Base-by-base conservation (phyloP, 2,329 filamentous ascomycete genomes). In the Cladophialophora chaetospira region DNA sequence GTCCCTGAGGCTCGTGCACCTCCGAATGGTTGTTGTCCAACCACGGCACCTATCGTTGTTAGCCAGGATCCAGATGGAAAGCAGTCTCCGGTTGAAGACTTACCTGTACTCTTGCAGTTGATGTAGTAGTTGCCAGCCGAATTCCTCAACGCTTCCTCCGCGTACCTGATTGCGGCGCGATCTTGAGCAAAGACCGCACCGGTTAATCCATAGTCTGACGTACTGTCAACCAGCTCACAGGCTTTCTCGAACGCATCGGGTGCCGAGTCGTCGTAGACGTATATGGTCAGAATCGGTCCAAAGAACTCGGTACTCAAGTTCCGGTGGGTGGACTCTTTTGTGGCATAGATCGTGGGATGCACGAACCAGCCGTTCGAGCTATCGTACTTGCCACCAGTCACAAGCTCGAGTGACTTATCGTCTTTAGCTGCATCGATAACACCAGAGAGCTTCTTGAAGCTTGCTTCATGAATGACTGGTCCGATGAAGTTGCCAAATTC, bases 91-190 rank as follows among this genome's bases (percentile, higher is more conserved):
- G n/a, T n/a, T n/a, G 21, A 9, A 26, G 15, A 56, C 59, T 76
- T 70, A 48, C 77, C 80, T 2, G 80, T 83, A 59, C 77, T 87
- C 82, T 92, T 92, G 78, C 86, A 88, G 77, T 92, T 93, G 74
- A 93, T 80, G 76, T 93, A 93, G 71, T 92, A 92, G 77, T 93
- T 93, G 38, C 89, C 89, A 0, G 89, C 88, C 0, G 86, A 77
- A 69, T 91, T 85, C 63, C 88, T 79, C 51, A 93, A 78, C 59
- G 79, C 81, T 65, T 91, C 83, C 72, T 91, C 88, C 0, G 88
- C 89, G 54, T 79, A 79, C 21, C 85, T 81, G 57, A 91, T 75
- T 11, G 81, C 86, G 44, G 79, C 73, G 36, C 89, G 78, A 72
- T 91, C 88, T 54, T 79, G 74, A 8, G 89, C 87, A 71, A 93